Evolutionary conservation across 805 yeast species (phyloP), one percentile per base, ranked within the genome.

Genomic region (Komagataella mondaviorum): DNA sequence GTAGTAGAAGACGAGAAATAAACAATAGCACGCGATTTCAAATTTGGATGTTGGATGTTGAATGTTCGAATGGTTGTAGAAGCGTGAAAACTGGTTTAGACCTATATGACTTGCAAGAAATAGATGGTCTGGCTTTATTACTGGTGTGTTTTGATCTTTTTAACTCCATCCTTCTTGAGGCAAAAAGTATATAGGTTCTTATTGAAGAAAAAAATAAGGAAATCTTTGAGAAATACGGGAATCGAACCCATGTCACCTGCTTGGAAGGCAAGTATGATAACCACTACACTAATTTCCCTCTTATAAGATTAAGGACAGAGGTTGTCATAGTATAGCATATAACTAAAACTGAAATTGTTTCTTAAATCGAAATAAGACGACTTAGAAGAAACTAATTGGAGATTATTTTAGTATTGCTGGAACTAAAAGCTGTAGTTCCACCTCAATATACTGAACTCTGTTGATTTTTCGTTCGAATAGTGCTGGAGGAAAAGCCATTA

Each of bases 171-270:
- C 46, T 16, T 20, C 1, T 16, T 20, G 47, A n/a, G 6, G 47
- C 7, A 23, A 16, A 4, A 23, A 45, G 6, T 20, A 20, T 20
- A 20, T 20, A 4, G 3, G 3, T 3, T 3, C 20, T 20, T 20
- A 3, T 3, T 61, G 66, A 68, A 65, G 65, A 60, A 58, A 57
- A 55, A 59, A 55, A n/a, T n/a, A n/a, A 52, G 54, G 52, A 59
- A 58, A 57, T 53, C 55, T 53, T 57, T 80, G 88, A 82, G 81
- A 80, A 82, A 83, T 81, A 80, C 84, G 88, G 85, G 91, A 84
- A 81, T 84, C 89, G 91, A 84, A 84, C 91, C 89, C 90, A 78
- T 82, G 88, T 80, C 90, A 73, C 83, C 80, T 80, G 88, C 90
- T 85, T 84, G 90, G 90, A 85, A 84, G 89, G 89, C 88, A 80